A percentile compares a stretch with the other conserved stretches of the same genome.
These are phyloP conservation scores for Cordyceps javanica DNA, from an alignment of 2,329 filamentous ascomycete species.

Conservation along the genomic window DNA sequence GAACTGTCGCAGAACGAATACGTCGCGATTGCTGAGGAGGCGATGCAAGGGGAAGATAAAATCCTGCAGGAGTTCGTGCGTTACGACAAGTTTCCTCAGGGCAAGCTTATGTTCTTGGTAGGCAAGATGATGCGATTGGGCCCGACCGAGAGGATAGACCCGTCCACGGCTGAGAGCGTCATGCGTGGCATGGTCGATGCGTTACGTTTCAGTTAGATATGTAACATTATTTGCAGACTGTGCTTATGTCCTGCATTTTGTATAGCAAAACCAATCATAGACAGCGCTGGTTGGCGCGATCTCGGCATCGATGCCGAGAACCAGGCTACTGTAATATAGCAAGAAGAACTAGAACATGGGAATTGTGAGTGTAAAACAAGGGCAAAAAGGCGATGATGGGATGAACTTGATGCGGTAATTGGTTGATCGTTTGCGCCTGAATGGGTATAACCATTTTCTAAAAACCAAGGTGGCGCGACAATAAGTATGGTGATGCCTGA, in stretches of 20 bases:
- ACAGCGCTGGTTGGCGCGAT: not conserved
- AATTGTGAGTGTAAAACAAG: not conserved
- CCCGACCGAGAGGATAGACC: conserved; percentile 49
- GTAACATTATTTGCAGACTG: not conserved
- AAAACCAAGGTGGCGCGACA: conserved; percentile 2
- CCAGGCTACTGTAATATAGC: not conserved
- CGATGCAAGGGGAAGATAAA: conserved; percentile 39
- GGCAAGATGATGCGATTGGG: conserved; percentile 53
- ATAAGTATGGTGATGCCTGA: conserved; percentile 2
- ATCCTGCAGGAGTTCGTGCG: conserved; percentile 40
- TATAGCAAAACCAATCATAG: not conserved
- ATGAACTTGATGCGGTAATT: too few relatives aligned
- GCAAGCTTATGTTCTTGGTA: conserved; percentile 55
- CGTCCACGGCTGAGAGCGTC: conserved; percentile 41
- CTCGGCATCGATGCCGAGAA: not conserved
- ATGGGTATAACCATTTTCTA: not conserved
- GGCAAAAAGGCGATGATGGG: not conserved
- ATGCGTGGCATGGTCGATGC: conserved; percentile 26
- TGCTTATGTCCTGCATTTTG: not conserved
- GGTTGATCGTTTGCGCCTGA: too few relatives aligned
- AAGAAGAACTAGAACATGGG: not conserved
- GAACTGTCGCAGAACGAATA: conserved; percentile 46
- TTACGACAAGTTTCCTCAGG: conserved; percentile 43
- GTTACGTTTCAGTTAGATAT: not conserved
- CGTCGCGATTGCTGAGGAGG: conserved; percentile 36